These are phyloP conservation scores for Lecanicillium sp. DNA, from an alignment of 2,329 filamentous ascomycete species.

Conservation along the genomic window DNA sequence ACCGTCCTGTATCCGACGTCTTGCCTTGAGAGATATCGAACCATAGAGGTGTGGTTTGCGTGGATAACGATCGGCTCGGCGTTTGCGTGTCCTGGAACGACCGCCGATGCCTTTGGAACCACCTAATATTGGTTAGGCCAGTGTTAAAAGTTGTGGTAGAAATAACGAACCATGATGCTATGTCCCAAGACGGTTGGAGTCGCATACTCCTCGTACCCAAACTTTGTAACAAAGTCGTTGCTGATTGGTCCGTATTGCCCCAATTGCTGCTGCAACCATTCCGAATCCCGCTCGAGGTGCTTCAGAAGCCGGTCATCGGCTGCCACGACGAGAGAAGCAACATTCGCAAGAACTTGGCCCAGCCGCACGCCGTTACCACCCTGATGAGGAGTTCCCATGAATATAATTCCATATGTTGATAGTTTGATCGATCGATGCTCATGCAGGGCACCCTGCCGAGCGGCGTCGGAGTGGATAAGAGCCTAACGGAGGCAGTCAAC, in stretches of 20 bases:
- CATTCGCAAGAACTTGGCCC: constrained; percentile 17
- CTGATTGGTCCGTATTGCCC: constrained; percentile 25
- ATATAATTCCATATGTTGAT: constrained; percentile 29
- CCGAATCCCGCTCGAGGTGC: constrained; percentile 14
- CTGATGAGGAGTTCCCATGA: constrained; percentile 30
- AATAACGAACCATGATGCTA: constrained; percentile 17
- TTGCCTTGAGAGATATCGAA: constrained; percentile 18
- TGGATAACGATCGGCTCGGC: constrained; percentile 23
- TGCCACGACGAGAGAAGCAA: constrained; percentile 23
- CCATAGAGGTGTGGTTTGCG: constrained; percentile 24
- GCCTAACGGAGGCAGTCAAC: constrained; percentile 16
- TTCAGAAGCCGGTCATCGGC: constrained; percentile 21
- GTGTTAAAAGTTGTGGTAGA: neutral
- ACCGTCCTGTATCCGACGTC: constrained; percentile 13
- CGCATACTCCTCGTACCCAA: constrained; percentile 21
- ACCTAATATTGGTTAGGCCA: constrained; percentile 16
- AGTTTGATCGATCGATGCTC: constrained; percentile 22
- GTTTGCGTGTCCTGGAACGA: constrained; percentile 23
- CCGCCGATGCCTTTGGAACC: constrained; percentile 24
- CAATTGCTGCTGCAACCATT: constrained; percentile 26
- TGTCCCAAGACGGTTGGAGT: constrained; percentile 17
- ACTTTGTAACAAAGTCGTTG: constrained; percentile 24
- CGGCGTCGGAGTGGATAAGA: constrained; percentile 24
- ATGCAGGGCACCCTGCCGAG: constrained; percentile 16
- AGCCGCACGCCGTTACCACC: constrained; percentile 21